Conservation (phyloP, 2,329 filamentous ascomycete genomes). For the Bipolaris victoriae region DNA sequence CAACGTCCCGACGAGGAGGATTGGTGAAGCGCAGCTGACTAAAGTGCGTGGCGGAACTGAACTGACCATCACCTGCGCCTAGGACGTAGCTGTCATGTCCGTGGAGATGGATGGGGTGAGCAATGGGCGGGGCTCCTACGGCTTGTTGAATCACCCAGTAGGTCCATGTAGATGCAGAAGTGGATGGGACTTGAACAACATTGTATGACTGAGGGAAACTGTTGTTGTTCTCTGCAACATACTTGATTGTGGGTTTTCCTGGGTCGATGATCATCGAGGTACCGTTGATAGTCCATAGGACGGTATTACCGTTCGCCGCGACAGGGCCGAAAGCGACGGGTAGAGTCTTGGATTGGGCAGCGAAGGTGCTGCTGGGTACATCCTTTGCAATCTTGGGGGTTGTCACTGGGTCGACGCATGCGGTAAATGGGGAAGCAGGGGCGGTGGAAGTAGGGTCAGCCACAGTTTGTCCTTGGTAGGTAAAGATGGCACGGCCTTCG, state of each 20-base stretch:
- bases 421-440: slow-evolving; percentile 28
- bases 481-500: slow-evolving; percentile 48
- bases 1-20: slow-evolving; percentile 46
- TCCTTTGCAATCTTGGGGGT: slow-evolving; percentile 46
- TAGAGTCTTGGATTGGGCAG: slow-evolving; percentile 32
- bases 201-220: slow-evolving; percentile 51
- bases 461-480: slow-evolving; percentile 44
- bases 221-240: slow-evolving; percentile 51
- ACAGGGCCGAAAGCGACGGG: slow-evolving; percentile 42
- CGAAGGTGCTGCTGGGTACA: slow-evolving; percentile 40
- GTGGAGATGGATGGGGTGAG: slow-evolving; percentile 43
- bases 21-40: slow-evolving; percentile 43
- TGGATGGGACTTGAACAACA: slow-evolving; percentile 50
- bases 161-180: slow-evolving; percentile 43
- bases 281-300: slow-evolving; percentile 51
- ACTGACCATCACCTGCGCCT: slow-evolving; percentile 43
- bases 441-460: slow-evolving; percentile 45
- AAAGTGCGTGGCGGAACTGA: slow-evolving; percentile 18
- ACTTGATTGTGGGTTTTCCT: slow-evolving; percentile 55
- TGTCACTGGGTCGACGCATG: slow-evolving; percentile 46
- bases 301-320: slow-evolving; percentile 29
- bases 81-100: slow-evolving; percentile 36
- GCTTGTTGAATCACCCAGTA: slow-evolving; percentile 57
- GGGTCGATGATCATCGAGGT: slow-evolving; percentile 57
- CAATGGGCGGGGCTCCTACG: slow-evolving; percentile 43